phyloP scores from a whole-genome alignment of 441 rosid genomes.

The Pelargonium myrrhifolium region DNA sequence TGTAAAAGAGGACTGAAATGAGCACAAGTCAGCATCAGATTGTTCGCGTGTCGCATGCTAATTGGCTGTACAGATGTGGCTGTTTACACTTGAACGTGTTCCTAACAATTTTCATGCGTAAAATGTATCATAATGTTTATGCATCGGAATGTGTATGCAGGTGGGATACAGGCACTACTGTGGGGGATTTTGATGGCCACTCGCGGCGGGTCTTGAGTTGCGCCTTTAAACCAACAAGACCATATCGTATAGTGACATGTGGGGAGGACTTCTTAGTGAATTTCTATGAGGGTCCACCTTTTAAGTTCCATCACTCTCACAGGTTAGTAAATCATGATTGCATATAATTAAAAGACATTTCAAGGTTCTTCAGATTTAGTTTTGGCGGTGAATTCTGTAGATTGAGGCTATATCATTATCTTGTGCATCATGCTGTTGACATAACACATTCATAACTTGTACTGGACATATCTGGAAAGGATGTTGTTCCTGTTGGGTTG shows the following conservation, averaged over 20 bases:
- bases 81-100: too few relatives aligned
- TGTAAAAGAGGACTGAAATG: too few relatives aligned
- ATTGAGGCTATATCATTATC: not conserved
- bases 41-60: too few relatives aligned
- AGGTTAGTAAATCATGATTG: not conserved
- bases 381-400: not conserved
- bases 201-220: not conserved
- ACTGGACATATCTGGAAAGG: not conserved
- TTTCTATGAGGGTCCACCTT: conserved; percentile 3
- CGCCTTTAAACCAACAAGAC: conserved; percentile 2
- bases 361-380: not conserved
- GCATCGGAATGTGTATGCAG: not conserved
- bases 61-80: too few relatives aligned
- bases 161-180: conserved; percentile 2
- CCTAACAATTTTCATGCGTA: too few relatives aligned
- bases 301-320: conserved; percentile 2
- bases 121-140: not conserved
- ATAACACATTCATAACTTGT: too few relatives aligned
- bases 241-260: not conserved
- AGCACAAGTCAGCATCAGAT: too few relatives aligned
- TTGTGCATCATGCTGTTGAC: too few relatives aligned
- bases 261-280: conserved; percentile 5
- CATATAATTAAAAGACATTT: not conserved
- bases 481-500: not conserved
- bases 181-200: conserved; percentile 1